A percentile compares a stretch with the other conserved stretches of the same genome.
Conservation (phyloP, 2,329 filamentous ascomycete genomes). For the Botryosphaeria dothidea region DNA sequence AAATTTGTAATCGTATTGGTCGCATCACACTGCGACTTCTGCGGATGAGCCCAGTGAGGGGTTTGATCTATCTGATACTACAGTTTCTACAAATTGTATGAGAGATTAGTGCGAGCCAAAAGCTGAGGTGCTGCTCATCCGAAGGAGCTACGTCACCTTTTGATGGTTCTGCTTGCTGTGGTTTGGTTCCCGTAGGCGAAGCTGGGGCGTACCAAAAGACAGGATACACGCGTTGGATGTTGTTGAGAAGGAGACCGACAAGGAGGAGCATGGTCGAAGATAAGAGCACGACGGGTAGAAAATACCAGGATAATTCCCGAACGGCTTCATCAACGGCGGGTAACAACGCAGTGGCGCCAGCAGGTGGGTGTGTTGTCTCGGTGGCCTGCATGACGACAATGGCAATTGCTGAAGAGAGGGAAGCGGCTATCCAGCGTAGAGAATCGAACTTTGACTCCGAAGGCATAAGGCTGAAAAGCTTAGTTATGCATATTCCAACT, state of each 20-base stretch:
- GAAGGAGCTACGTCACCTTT: too few relatives aligned
- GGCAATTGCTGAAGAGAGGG: conserved; percentile 43
- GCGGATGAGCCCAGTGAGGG: too few relatives aligned
- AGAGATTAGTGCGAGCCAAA: too few relatives aligned
- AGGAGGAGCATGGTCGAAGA: conserved; percentile 41
- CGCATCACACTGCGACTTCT: too few relatives aligned
- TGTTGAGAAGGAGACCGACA: conserved; percentile 46
- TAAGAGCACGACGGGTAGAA: conserved; percentile 43
- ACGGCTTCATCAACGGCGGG: conserved; percentile 41
- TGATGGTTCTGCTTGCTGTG: conserved; percentile 30
- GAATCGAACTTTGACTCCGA: conserved; percentile 27
- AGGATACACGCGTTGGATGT: conserved; percentile 47
- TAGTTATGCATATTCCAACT: conserved; percentile 45
- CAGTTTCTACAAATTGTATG: too few relatives aligned
- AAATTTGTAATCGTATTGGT: too few relatives aligned
- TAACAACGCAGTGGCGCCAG: conserved; percentile 48
- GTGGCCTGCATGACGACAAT: conserved; percentile 49
- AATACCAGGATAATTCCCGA: conserved; percentile 45
- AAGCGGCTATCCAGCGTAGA: conserved; percentile 46
- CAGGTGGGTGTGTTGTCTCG: conserved; percentile 50
- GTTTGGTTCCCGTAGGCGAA: too few relatives aligned
- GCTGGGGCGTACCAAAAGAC: conserved; percentile 48
- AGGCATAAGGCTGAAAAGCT: conserved; percentile 44
- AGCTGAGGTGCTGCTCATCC: too few relatives aligned
- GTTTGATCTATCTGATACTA: too few relatives aligned